These are phyloP conservation scores for Arabis alpina DNA, from an alignment of 345 rosid species.

Conservation along the genomic window DNA sequence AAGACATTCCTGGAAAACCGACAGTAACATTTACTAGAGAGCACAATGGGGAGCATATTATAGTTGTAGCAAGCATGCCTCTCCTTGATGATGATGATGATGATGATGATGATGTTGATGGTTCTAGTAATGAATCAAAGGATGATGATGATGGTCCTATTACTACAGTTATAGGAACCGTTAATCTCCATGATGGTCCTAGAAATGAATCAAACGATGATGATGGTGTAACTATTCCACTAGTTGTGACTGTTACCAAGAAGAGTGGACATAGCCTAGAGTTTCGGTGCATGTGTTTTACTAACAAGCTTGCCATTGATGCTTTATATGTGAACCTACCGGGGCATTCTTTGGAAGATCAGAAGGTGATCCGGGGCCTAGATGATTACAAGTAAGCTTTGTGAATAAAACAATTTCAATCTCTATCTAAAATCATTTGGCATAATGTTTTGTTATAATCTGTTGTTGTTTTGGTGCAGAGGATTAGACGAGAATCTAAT, in stretches of 20 bases:
- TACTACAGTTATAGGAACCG: no score
- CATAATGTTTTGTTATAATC: no score
- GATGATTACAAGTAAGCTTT: constrained; percentile 71
- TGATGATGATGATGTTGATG: no score
- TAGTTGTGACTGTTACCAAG: constrained; percentile 69
- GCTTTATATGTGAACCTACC: constrained; percentile 56
- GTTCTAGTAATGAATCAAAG: constrained; percentile 48
- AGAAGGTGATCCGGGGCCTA: constrained; percentile 69
- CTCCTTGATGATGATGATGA: constrained; percentile 48
- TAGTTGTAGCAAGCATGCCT: constrained; percentile 82
- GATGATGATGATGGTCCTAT: no score
- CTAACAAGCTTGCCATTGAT: constrained; percentile 68
- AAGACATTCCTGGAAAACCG: constrained; percentile 69
- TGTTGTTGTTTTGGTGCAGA: constrained; percentile 23
- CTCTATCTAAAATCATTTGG: no score
- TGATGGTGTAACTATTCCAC: constrained; percentile 45
- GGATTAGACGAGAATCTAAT: constrained; percentile 86
- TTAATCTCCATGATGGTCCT: constrained; percentile 10
- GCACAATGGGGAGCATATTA: constrained; percentile 64
- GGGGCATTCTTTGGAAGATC: constrained; percentile 54
- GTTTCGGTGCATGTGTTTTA: constrained; percentile 65
- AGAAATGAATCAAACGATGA: constrained; percentile 14
- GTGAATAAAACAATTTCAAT: neutral
- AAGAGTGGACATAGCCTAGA: constrained; percentile 59
- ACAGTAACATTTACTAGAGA: constrained; percentile 67